Evolutionary conservation across 768 basidiomycete genomes (phyloP).

Genomic region (Galerina sulciceps): DNA sequence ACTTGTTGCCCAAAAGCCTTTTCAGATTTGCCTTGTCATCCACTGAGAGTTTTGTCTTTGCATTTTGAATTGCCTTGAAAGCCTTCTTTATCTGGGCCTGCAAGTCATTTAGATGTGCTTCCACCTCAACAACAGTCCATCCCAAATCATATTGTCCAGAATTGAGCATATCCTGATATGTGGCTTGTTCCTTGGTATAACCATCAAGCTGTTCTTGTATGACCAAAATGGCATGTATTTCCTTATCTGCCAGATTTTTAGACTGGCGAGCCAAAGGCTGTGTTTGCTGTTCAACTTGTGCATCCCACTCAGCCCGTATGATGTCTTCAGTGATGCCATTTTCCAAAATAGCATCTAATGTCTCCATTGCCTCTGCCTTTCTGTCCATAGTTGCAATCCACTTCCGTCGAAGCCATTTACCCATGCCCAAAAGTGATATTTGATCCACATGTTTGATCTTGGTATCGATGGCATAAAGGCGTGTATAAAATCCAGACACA

Average conservation of each 20-base stretch:
- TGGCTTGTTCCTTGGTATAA: constrained; percentile 5
- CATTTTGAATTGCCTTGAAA: neutral
- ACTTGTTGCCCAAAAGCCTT: constrained; percentile 17
- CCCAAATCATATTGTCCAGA: neutral
- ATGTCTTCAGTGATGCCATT: neutral
- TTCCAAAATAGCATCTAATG: too few species aligned
- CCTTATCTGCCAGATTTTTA: constrained; percentile 3
- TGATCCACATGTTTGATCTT: constrained; percentile 11
- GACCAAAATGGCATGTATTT: constrained; percentile 3
- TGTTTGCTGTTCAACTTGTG: constrained; percentile 12
- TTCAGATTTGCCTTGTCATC: constrained; percentile 1
- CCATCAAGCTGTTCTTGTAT: neutral
- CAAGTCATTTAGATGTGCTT: neutral
- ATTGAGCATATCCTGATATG: neutral
- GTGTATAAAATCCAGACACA: constrained; percentile 11
- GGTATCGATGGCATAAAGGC: constrained; percentile 11
- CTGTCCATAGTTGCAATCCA: neutral
- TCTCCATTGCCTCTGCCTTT: neutral
- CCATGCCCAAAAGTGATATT: neutral
- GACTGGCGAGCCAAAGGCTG: constrained; percentile 13
- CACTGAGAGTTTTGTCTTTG: constrained; percentile 3
- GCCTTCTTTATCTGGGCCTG: neutral
- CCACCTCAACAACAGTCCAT: neutral
- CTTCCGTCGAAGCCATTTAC: constrained; percentile 5
- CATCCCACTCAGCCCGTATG: constrained; percentile 15